Evolutionary conservation across 2,329 filamentous ascomycete genomes (phyloP).

Genomic region (Fusarium poae): DNA sequence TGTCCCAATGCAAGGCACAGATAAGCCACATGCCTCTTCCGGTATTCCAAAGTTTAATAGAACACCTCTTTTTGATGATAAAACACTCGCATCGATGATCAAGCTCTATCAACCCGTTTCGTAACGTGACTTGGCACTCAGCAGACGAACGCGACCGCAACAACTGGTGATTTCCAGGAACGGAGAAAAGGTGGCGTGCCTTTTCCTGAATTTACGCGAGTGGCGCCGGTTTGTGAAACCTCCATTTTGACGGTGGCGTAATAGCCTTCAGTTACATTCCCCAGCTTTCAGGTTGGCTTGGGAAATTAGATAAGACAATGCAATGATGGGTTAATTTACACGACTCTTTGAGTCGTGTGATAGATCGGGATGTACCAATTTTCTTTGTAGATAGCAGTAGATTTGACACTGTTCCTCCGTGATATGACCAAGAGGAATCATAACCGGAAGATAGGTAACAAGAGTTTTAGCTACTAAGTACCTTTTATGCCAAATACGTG

Average conservation of each 20-base stretch:
- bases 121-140: neutral
- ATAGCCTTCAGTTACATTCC: constrained; percentile 15
- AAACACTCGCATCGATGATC: too few species aligned
- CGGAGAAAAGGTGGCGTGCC: neutral
- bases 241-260: neutral
- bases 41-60: neutral
- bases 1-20: neutral
- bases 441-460: neutral
- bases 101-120: neutral
- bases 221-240: neutral
- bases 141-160: neutral
- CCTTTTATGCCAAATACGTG: neutral
- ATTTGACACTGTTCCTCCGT: too few species aligned
- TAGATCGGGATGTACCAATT: neutral
- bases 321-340: neutral
- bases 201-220: too few species aligned
- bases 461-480: neutral
- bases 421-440: neutral
- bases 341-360: too few species aligned
- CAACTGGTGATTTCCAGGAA: neutral
- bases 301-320: neutral
- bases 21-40: neutral
- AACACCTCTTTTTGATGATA: too few species aligned
- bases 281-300: neutral
- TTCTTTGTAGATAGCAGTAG: too few species aligned